Conservation (phyloP, 306 rosid genomes). For the Pyrus bretschneideri region DNA sequence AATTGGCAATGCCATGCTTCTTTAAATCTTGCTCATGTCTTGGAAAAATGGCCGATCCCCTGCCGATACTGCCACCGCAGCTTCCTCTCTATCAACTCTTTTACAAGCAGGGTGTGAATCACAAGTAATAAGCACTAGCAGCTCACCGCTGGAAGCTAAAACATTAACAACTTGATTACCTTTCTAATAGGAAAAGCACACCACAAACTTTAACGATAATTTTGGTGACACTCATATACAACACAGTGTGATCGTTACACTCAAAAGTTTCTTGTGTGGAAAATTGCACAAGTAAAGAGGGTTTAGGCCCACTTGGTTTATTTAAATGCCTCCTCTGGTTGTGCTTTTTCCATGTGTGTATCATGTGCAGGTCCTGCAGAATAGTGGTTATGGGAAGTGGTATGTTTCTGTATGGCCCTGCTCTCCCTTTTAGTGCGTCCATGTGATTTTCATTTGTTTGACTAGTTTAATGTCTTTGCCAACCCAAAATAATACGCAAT, state of each 20-base stretch:
- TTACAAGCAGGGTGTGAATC: too few relatives aligned
- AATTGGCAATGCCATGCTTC: background rate
- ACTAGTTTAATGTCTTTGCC: background rate
- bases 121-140: too few relatives aligned
- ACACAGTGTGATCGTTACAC: too few relatives aligned
- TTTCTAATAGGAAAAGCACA: too few relatives aligned
- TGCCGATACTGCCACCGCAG: conserved; percentile 11
- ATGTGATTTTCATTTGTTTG: background rate
- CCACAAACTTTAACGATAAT: too few relatives aligned
- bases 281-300: background rate
- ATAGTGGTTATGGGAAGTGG: conserved; percentile 14
- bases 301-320: background rate
- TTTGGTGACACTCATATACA: too few relatives aligned
- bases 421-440: background rate
- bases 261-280: too few relatives aligned
- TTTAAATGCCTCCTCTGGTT: background rate
- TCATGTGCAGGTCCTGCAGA: conserved; percentile 12
- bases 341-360: conserved; percentile 9
- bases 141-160: too few relatives aligned
- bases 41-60: conserved; percentile 5
- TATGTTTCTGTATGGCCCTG: conserved; percentile 1
- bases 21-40: background rate
- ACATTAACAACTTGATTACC: too few relatives aligned
- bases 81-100: background rate
- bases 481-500: background rate